These are phyloP conservation scores for Tillandsia fasciculata DNA, from an alignment of 176 grass and related monocot genomes.

Conservation along the genomic window DNA sequence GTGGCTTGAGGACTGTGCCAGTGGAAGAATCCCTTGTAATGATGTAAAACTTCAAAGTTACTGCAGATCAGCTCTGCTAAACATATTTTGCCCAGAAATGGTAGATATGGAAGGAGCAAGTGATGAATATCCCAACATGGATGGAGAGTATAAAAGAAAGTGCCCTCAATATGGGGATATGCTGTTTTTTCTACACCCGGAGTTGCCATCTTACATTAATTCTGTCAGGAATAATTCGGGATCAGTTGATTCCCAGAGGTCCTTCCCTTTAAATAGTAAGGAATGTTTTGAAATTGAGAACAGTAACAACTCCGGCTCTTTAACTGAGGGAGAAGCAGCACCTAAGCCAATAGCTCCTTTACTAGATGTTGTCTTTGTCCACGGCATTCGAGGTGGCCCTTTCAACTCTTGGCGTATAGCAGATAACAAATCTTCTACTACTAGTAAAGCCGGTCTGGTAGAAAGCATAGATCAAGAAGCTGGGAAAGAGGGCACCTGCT, in stretches of 20 bases:
- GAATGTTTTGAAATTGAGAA: not conserved
- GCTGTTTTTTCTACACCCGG: slow-evolving; percentile 81
- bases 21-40: slow-evolving; percentile 51
- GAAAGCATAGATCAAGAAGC: slow-evolving; percentile 94
- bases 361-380: slow-evolving; percentile 87
- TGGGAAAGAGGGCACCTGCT: slow-evolving; percentile 91
- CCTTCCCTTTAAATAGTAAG: slow-evolving; percentile 1
- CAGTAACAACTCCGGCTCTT: slow-evolving; percentile 21
- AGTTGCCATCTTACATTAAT: slow-evolving; percentile 47
- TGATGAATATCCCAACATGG: slow-evolving; percentile 26
- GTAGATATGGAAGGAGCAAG: not conserved
- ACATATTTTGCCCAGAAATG: slow-evolving; percentile 46
- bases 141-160: slow-evolving; percentile 52
- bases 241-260: not conserved
- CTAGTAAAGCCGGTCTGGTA: slow-evolving; percentile 74
- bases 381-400: slow-evolving; percentile 85
- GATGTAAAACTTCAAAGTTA: slow-evolving; percentile 84
- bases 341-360: slow-evolving; percentile 17
- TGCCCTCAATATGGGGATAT: slow-evolving; percentile 70
- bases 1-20: slow-evolving; percentile 92
- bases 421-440: slow-evolving; percentile 93
- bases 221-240: slow-evolving; percentile 30
- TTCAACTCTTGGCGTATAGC: slow-evolving; percentile 98
- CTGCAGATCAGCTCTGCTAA: slow-evolving; percentile 64
- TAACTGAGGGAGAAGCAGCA: slow-evolving; percentile 6